Base-by-base conservation (phyloP, 2,329 filamentous ascomycete genomes). In the Alternaria sp. region DNA sequence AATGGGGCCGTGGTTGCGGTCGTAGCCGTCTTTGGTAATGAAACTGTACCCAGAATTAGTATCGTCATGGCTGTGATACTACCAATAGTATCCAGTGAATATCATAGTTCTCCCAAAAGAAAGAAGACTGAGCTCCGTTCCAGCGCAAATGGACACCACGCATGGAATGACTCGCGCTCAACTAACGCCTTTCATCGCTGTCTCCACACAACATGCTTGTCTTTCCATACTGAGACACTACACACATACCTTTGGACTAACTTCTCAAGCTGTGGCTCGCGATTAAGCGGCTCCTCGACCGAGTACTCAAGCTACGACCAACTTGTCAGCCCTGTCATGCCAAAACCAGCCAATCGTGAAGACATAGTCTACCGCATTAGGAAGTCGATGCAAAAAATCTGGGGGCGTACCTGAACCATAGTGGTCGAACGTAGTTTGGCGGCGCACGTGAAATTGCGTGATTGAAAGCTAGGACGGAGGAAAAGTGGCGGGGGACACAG, bases 1-100 rank as follows among this genome's bases (percentile, higher is more conserved):
- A 30, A 87, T 84, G 9, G 83, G 80, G 10, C 75, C 84, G 70
- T 87, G 86, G 59, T 87, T 88, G 30, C 87, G 82, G 70, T 89
- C 85, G 68, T 87, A 89, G 30, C 81, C 82, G 30, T 77, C 54
- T 41, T 64, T 40, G 20, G 84, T 84, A 46, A 88, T 80, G 72
- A 87, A 88, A 50, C 80, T 81, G 32, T 45, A 27, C 7, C 38
- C 18, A 12, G 12, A 12, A 12, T 54, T 12, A 59, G 40, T n/a
- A 27, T 30, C 32, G 22, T 52, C 8, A 7, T 34, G 30, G 46
- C 18, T 32, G 22, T n/a, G 5, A 8, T 14, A 50, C 34, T 30
- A 25, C 11, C 7, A 12, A 18, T 10, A 50, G 5, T 36, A 11
- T 18, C 2, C 32, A 11, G 16, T 49, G 30, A 4, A 8, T 25